A percentile compares a stretch with the other conserved stretches of the same genome.
These are phyloP conservation scores for Leucogyrophana mollusca DNA, from an alignment of 768 basidiomycete genomes.

Conservation along the genomic window DNA sequence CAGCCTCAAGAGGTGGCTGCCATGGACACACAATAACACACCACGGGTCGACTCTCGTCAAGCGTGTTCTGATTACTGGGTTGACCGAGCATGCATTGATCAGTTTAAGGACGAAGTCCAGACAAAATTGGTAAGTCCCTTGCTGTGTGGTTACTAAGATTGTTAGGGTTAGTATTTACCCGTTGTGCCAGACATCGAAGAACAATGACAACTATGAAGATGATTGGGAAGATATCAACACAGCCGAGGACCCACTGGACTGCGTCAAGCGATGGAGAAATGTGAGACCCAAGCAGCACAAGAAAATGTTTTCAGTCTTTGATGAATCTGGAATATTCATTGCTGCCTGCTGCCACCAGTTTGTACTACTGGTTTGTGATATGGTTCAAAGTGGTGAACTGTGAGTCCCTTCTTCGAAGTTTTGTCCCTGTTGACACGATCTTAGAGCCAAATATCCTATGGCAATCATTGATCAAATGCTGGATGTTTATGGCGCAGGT, in stretches of 20 bases:
- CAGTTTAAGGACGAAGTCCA: conserved; percentile 1
- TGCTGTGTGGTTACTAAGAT: background rate
- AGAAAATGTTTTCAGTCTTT: conserved; percentile 5
- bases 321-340: conserved; percentile 7
- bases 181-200: background rate
- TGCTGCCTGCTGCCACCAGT: conserved; percentile 4
- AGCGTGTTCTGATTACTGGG: background rate
- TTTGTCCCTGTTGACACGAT: background rate
- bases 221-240: background rate
- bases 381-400: conserved; percentile 16
- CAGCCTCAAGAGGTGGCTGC: conserved; percentile 3
- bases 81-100: background rate
- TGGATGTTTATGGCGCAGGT: conserved; percentile 14
- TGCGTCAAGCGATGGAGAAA: conserved; percentile 8
- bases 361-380: conserved; percentile 5
- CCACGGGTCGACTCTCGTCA: background rate
- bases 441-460: too few species aligned
- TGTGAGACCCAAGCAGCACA: background rate
- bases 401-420: conserved; percentile 1
- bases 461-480: conserved; percentile 13
- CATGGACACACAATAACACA: background rate
- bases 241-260: background rate
- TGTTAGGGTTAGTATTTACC: background rate
- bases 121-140: too few species aligned
- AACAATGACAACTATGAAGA: background rate